Conservation (phyloP, 768 basidiomycete species). For the Serendipita sp. region DNA sequence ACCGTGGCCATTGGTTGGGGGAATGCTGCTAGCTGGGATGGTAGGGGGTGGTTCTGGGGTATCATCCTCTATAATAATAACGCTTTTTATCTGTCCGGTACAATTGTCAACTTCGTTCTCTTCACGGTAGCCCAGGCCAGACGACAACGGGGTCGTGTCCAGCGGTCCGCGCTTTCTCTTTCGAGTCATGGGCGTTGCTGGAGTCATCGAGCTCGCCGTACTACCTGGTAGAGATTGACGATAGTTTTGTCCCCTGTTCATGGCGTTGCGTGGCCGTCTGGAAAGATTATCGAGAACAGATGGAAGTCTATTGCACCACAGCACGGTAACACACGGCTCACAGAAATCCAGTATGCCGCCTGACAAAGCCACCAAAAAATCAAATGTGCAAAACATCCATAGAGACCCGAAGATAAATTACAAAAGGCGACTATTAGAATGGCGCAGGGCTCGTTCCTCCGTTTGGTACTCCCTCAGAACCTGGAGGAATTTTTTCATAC, state of each 20-base stretch:
- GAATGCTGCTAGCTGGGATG: slow-evolving; percentile 53
- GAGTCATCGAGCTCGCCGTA: slow-evolving; percentile 8
- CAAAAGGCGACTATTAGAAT: too few species aligned
- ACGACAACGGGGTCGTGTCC: slow-evolving; percentile 38
- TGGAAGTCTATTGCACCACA: background rate
- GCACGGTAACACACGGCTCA: too few species aligned
- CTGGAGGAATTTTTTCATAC: too few species aligned
- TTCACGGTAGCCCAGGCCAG: slow-evolving; percentile 74
- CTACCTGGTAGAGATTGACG: slow-evolving; percentile 4
- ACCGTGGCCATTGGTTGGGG: slow-evolving; percentile 29
- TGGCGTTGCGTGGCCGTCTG: background rate
- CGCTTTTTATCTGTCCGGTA: slow-evolving; percentile 55
- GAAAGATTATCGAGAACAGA: background rate
- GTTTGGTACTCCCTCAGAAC: too few species aligned
- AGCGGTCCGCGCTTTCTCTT: slow-evolving; percentile 49
- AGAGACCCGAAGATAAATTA: background rate
- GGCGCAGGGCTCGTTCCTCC: too few species aligned
- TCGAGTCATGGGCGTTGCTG: slow-evolving; percentile 56
- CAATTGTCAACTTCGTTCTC: slow-evolving; percentile 73
- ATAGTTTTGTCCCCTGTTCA: slow-evolving; percentile 2
- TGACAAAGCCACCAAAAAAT: background rate
- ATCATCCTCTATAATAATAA: slow-evolving; percentile 88
- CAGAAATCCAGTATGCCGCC: background rate
- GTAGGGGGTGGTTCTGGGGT: slow-evolving; percentile 38
- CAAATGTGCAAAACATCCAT: background rate